These are phyloP conservation scores for Blastocystis sp. DNA, from an alignment of 352 stramenopile genomes.

Conservation along the genomic window DNA sequence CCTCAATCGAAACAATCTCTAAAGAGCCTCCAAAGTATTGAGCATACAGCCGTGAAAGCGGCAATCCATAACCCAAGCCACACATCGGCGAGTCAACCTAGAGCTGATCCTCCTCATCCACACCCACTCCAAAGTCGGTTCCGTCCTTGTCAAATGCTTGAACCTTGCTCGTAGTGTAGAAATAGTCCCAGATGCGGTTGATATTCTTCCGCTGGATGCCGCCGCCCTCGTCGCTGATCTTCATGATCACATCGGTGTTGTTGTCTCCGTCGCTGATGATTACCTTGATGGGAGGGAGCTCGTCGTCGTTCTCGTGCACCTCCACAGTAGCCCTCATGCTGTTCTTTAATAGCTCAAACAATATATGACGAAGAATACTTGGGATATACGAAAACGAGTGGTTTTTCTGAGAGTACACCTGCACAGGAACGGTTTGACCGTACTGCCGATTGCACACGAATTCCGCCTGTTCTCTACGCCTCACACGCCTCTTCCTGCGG, in stretches of 20 bases:
- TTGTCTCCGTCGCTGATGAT: conserved; percentile 96
- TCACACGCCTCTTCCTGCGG: conserved; percentile 85
- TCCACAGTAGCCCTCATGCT: conserved; percentile 95
- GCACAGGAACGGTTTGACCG: conserved; percentile 93
- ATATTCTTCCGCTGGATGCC: conserved; percentile 95
- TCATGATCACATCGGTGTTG: conserved; percentile 98
- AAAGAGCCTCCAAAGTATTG: conserved; percentile 98
- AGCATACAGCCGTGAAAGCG: conserved; percentile 84
- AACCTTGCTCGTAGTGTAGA: conserved; percentile 90
- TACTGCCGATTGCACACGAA: conserved; percentile 99
- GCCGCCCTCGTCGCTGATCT: conserved; percentile 97
- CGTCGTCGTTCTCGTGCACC: conserved; percentile 89
- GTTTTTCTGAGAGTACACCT: conserved; percentile 91
- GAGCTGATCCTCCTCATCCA: conserved; percentile 70
- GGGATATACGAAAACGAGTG: conserved; percentile 94
- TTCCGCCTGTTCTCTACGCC: conserved; percentile 89
- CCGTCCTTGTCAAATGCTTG: conserved; percentile 70
- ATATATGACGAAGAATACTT: conserved; percentile 90
- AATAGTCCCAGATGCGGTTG: conserved; percentile 95
- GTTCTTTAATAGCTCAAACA: conserved; percentile 99
- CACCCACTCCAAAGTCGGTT: conserved; percentile 73
- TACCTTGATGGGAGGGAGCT: conserved; percentile 91
- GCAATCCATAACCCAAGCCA: conserved; percentile 90
- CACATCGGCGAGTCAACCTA: conserved; percentile 72
- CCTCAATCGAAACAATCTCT: conserved; percentile 98